Percentiles rank a stretch among this genome's conserved stretches.
These are phyloP conservation scores for Terfezia boudieri DNA, from an alignment of 495 filamentous ascomycete species.

Conservation along the genomic window DNA sequence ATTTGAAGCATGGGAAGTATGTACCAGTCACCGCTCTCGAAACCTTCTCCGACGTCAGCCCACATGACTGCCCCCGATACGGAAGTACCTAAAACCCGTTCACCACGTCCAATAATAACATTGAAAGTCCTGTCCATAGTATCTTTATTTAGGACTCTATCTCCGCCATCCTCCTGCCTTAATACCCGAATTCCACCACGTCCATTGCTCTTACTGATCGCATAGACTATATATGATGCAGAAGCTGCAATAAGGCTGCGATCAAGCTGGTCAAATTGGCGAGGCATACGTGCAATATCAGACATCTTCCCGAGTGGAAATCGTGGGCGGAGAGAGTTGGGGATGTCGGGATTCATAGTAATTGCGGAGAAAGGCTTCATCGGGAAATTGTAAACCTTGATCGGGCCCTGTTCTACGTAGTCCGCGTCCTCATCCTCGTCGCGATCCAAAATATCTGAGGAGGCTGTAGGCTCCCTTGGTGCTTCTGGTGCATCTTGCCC, in stretches of 20 bases:
- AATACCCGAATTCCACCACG: constrained; percentile 70
- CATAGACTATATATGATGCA: constrained; percentile 81
- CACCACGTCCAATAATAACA: constrained; percentile 35
- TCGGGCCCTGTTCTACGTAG: constrained; percentile 40
- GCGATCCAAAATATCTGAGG: constrained; percentile 23
- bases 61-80: constrained; percentile 90
- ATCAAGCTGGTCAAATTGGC: constrained; percentile 93
- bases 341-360: constrained; percentile 20
- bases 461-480: neutral
- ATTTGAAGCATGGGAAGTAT: neutral
- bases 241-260: constrained; percentile 75
- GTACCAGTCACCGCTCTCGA: constrained; percentile 37
- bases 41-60: constrained; percentile 51
- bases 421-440: constrained; percentile 30
- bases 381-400: constrained; percentile 82
- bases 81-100: constrained; percentile 66
- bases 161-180: constrained; percentile 73
- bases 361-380: constrained; percentile 89
- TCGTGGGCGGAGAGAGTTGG: constrained; percentile 15
- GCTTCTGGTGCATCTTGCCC: neutral
- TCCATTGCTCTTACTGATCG: constrained; percentile 50
- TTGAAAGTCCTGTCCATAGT: constrained; percentile 83
- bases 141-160: constrained; percentile 70
- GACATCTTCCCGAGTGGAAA: constrained; percentile 20
- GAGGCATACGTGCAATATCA: constrained; percentile 69